Evolutionary conservation across 345 rosid genomes (phyloP).

Genomic region (Lepidium africanum): DNA sequence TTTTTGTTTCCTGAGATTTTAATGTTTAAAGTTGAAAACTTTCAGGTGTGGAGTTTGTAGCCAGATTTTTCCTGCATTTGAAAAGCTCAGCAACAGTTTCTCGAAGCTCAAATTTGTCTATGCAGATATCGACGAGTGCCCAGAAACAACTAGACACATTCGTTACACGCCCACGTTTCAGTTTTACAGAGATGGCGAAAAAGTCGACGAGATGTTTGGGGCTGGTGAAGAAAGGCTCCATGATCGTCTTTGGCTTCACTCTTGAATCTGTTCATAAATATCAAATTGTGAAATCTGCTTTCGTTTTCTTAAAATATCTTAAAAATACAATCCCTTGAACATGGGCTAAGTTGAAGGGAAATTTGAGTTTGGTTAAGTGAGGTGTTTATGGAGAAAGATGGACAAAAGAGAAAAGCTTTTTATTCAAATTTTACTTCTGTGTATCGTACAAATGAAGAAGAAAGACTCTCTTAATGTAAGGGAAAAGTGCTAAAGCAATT

Average conservation of each 20-base stretch:
- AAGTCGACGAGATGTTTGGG: conserved; percentile 92
- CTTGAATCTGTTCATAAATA: conserved; percentile 34
- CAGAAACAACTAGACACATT: conserved; percentile 70
- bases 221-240: conserved; percentile 84
- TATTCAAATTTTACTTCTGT: too few relatives aligned
- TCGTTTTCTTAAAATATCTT: too few relatives aligned
- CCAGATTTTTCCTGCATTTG: conserved; percentile 73
- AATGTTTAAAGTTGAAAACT: background rate
- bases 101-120: conserved; percentile 59
- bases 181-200: conserved; percentile 77
- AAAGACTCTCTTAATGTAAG: too few relatives aligned
- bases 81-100: conserved; percentile 59
- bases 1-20: background rate
- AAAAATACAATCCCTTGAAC: too few relatives aligned
- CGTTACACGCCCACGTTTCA: conserved; percentile 92
- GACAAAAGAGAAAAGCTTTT: too few relatives aligned
- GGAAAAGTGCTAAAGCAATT: too few relatives aligned
- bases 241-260: conserved; percentile 89
- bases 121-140: conserved; percentile 92
- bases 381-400: too few relatives aligned
- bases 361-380: too few relatives aligned
- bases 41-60: conserved; percentile 84
- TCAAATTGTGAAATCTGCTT: background rate
- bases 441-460: too few relatives aligned
- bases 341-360: too few relatives aligned